Conservation (phyloP, 495 filamentous ascomycete genomes). For the Chaetomium tenue region DNA sequence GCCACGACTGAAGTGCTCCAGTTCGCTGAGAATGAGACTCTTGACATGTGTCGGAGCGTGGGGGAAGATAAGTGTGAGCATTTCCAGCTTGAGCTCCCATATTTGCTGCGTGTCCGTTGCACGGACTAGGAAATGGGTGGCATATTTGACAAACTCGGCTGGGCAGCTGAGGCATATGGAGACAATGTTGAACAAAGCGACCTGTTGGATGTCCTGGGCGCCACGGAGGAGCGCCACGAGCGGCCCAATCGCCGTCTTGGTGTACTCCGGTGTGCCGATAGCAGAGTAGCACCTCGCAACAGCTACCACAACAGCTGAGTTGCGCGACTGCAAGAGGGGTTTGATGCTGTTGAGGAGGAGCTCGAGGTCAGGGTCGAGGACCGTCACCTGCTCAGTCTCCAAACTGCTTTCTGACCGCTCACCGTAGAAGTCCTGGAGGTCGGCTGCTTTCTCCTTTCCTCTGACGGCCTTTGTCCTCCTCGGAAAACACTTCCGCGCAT, state of each 20-base stretch:
- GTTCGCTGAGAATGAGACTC: constrained; percentile 81
- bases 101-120: constrained; percentile 77
- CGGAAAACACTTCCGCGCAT: constrained; percentile 88
- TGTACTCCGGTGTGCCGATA: constrained; percentile 72
- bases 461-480: constrained; percentile 57
- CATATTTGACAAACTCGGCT: constrained; percentile 74
- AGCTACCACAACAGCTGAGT: constrained; percentile 86
- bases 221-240: constrained; percentile 80
- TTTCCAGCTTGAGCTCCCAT: constrained; percentile 86
- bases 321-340: constrained; percentile 84
- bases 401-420: constrained; percentile 46
- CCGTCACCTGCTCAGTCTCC: constrained; percentile 55
- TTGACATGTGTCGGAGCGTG: constrained; percentile 72
- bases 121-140: constrained; percentile 81
- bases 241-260: constrained; percentile 70
- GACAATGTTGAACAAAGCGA: constrained; percentile 91
- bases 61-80: constrained; percentile 86
- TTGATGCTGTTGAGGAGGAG: constrained; percentile 76
- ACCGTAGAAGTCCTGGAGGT: constrained; percentile 74
- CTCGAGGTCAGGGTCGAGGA: constrained; percentile 80
- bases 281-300: constrained; percentile 82
- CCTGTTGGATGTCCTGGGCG: constrained; percentile 79
- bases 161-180: constrained; percentile 74
- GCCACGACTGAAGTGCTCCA: constrained; percentile 85
- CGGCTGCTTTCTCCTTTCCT: constrained; percentile 36